Conservation (phyloP, 2,329 filamentous ascomycete species). For the Pseudogymnoascus sp. region DNA sequence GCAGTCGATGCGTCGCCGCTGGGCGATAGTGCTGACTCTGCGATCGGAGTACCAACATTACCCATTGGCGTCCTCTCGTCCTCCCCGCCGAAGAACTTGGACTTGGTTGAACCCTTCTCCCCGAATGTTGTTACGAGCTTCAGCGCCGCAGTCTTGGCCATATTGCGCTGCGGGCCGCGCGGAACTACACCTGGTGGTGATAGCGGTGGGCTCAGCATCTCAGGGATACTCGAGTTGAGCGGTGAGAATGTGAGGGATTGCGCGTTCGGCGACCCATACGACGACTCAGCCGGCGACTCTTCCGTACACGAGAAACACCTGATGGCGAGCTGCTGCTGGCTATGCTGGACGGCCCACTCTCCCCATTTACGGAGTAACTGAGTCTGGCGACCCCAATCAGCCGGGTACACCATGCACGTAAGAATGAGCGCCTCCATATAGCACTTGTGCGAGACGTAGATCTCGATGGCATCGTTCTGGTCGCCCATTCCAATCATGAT, state of each 20-base stretch:
- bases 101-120: slow-evolving; percentile 48
- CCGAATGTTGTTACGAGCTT: slow-evolving; percentile 91
- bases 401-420: slow-evolving; percentile 73
- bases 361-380: slow-evolving; percentile 92
- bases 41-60: slow-evolving; percentile 81
- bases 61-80: slow-evolving; percentile 68
- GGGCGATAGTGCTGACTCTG: slow-evolving; percentile 69
- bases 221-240: slow-evolving; percentile 52
- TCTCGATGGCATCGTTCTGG: slow-evolving; percentile 88
- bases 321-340: slow-evolving; percentile 84
- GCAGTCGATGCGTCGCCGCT: slow-evolving; percentile 57
- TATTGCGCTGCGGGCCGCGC: slow-evolving; percentile 51
- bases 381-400: slow-evolving; percentile 85
- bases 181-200: slow-evolving; percentile 60
- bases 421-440: slow-evolving; percentile 92
- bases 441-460: slow-evolving; percentile 85
- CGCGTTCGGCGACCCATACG: slow-evolving; percentile 81
- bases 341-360: slow-evolving; percentile 79
- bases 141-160: slow-evolving; percentile 72
- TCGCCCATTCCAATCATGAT: slow-evolving; percentile 91
- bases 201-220: slow-evolving; percentile 63
- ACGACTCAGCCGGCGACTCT: slow-evolving; percentile 67
- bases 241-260: slow-evolving; percentile 52
- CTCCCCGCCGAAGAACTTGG: slow-evolving; percentile 57
- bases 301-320: slow-evolving; percentile 89